phyloP scores from a whole-genome alignment of 768 basidiomycete genomes.

The Mycena maculata region DNA sequence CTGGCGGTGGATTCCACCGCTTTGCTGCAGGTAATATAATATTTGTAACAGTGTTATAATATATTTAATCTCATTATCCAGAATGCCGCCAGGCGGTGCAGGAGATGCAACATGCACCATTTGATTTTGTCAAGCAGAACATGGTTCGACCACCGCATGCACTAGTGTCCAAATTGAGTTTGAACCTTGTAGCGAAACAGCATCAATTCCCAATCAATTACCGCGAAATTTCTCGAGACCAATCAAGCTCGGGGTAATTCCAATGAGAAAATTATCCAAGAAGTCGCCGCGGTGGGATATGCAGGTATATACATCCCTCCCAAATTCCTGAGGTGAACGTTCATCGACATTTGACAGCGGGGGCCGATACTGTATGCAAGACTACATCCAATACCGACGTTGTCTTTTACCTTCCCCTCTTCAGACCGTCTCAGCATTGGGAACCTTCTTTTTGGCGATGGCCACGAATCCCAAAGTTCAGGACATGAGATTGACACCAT shows the following conservation, averaged over 20 bases:
- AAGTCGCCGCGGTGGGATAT: constrained; percentile 44
- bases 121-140: constrained; percentile 18
- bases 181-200: not conserved
- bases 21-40: constrained; percentile 26
- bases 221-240: constrained; percentile 20
- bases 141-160: constrained; percentile 6
- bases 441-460: constrained; percentile 18
- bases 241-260: constrained; percentile 1
- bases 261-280: constrained; percentile 39
- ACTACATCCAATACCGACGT: not conserved
- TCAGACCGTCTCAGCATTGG: constrained; percentile 14
- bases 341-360: constrained; percentile 2
- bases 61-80: not conserved
- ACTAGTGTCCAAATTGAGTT: not conserved
- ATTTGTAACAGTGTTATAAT: not conserved
- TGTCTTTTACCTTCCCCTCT: not conserved
- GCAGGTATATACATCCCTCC: constrained; percentile 35
- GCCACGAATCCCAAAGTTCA: constrained; percentile 2
- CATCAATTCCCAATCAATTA: constrained; percentile 14
- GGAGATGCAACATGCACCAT: constrained; percentile 20
- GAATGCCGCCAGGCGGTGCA: constrained; percentile 1
- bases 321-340: not conserved
- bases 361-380: constrained; percentile 34
- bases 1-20: constrained; percentile 43
- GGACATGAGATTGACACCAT: constrained; percentile 22